These are phyloP conservation scores for Pythium pectinolyticum DNA, from an alignment of 352 stramenopile genomes.

Conservation along the genomic window DNA sequence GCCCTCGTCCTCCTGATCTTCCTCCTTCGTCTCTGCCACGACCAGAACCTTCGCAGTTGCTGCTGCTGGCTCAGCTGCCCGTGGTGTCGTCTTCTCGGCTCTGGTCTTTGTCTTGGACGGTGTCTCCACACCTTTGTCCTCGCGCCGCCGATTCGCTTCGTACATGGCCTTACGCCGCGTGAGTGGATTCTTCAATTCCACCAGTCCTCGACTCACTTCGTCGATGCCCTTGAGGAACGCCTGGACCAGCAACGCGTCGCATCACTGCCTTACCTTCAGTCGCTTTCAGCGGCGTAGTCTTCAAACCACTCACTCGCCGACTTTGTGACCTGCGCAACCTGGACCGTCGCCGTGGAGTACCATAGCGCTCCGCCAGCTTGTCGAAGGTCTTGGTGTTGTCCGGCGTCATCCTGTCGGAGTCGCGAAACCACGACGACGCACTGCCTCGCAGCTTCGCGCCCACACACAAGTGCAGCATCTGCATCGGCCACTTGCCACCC, in stretches of 20 bases:
- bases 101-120: no score
- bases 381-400: no score
- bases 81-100: no score
- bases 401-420: not conserved
- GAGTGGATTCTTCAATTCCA: not conserved
- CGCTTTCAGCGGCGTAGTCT: not conserved
- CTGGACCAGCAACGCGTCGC: not conserved
- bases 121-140: no score
- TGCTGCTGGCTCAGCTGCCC: no score
- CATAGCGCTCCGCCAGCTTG: not conserved
- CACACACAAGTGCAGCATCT: no score
- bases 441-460: no score
- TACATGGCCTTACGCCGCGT: not conserved
- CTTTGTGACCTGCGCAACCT: not conserved
- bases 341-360: not conserved
- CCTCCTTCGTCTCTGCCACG: not conserved
- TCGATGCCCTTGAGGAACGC: not conserved
- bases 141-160: not conserved
- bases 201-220: not conserved
- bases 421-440: not conserved
- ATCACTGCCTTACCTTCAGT: not conserved
- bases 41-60: not conserved
- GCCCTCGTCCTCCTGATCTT: no score
- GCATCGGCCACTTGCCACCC: no score
- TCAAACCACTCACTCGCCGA: not conserved